Conservation (phyloP, 2,329 filamentous ascomycete genomes). For the Domatiomyces catenatus region DNA sequence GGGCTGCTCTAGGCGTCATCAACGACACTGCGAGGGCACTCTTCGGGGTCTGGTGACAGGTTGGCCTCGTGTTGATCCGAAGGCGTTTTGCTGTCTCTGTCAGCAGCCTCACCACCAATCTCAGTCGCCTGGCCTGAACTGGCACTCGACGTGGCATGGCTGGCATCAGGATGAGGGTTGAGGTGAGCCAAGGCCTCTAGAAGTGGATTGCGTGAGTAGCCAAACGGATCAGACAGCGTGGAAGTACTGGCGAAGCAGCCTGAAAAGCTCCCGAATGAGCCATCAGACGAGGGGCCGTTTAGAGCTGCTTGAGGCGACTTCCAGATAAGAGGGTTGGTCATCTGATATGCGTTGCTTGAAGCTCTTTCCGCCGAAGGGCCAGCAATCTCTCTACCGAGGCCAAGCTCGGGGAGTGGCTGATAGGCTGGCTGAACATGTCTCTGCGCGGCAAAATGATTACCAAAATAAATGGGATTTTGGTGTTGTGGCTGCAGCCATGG, state of each 20-base stretch:
- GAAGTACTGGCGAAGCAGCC: conserved; percentile 5
- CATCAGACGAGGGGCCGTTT: conserved; percentile 4
- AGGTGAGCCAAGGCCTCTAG: conserved; percentile 8
- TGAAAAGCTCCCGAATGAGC: conserved; percentile 10
- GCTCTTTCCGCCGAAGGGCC: conserved; percentile 1
- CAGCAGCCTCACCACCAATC: not conserved
- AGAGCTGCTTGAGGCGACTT: not conserved
- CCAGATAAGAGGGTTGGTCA: not conserved
- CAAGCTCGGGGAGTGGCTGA: conserved; percentile 6
- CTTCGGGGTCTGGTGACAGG: not conserved
- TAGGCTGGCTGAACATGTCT: conserved; percentile 5
- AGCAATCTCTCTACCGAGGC: conserved; percentile 10
- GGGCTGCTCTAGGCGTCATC: not conserved
- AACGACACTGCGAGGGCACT: not conserved
- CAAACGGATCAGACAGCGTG: conserved; percentile 10
- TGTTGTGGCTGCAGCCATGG: conserved; percentile 14
- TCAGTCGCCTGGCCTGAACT: not conserved
- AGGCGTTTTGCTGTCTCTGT: not conserved
- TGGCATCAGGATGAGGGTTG: not conserved
- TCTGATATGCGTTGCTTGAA: not conserved
- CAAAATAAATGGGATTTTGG: conserved; percentile 8
- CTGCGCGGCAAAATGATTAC: conserved; percentile 5
- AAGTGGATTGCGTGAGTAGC: conserved; percentile 11
- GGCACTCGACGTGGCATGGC: not conserved
- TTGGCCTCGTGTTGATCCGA: not conserved